Base-by-base conservation (phyloP, 345 rosid genomes). In the Linum tenue region DNA sequence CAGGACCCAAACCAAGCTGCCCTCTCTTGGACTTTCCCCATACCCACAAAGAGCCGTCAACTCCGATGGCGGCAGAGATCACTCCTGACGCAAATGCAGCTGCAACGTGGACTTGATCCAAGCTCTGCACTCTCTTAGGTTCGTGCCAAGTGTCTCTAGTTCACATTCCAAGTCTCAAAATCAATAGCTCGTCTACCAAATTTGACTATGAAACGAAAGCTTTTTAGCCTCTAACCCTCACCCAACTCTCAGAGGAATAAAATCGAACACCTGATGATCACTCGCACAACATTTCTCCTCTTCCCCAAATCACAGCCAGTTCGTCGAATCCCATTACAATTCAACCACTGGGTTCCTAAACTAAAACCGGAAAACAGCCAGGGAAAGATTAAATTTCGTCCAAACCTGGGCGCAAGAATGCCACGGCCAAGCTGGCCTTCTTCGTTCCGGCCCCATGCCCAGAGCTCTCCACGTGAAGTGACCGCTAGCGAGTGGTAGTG, bases 1-100 rank as follows among this genome's bases (percentile, higher is more conserved):
- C 84, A 64, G 80, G 76, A 55, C 97, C 97, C 43, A 94, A 88
- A 74, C 99, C 99, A 67, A 94, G 97, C 77, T 90, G 97, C 38
- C 99, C 99, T 15, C 96, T 82, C 81, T 86, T 94, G 41, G 99
- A 94, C 73, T 74, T 86, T 8, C 99, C 99, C 97, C 97, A 94
- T 10, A 87, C 92, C 99, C 97, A 94, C 76, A 94, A 70, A 39
- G 92, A 90, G 22, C 96, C 97, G 66, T 90, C 89, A 56, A 79
- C 79, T 66, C 83, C 96, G 38, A 88, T 77, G 58, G 85, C 95
- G 0, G 92, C 83, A 56, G 99, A 90, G 59, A 86, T 63, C 60
- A 90, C 99, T 48, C 92, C 97, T 56, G 97, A 90, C 35, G 97
- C 96, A 80, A 71, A 90, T 22, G 92, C 88, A 38, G 78, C 66